Conservation (phyloP, 2,329 filamentous ascomycete species). For the Neodidymelliopsis sp. region DNA sequence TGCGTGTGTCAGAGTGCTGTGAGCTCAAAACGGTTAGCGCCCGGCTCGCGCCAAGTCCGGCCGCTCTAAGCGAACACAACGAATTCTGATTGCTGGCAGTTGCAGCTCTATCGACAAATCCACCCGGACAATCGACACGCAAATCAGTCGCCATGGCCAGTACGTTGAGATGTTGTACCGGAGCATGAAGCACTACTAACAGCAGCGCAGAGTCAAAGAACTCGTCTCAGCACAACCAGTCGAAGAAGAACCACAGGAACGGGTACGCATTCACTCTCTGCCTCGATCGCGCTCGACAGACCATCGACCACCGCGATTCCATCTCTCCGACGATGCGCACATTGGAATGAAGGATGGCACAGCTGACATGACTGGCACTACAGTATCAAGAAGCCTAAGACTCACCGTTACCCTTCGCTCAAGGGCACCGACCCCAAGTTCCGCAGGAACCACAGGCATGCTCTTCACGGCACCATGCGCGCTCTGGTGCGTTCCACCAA, state of each 20-base stretch:
- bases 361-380: conserved; percentile 29
- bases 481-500: conserved; percentile 77
- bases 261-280: conserved; percentile 70
- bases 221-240: conserved; percentile 99
- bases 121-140: conserved; percentile 42
- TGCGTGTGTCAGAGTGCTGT: neutral
- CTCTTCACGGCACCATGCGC: conserved; percentile 98
- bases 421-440: conserved; percentile 99
- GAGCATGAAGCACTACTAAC: conserved; percentile 20
- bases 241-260: conserved; percentile 98
- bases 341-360: conserved; percentile 11
- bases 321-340: neutral
- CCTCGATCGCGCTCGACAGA: conserved; percentile 21
- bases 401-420: conserved; percentile 96
- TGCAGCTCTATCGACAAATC: conserved; percentile 36
- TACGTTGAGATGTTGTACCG: conserved; percentile 56
- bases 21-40: neutral
- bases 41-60: neutral
- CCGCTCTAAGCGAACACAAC: conserved; percentile 4
- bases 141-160: conserved; percentile 71
- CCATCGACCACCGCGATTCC: conserved; percentile 1
- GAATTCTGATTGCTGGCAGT: conserved; percentile 15
- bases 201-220: conserved; percentile 90
- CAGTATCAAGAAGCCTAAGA: conserved; percentile 99
- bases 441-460: conserved; percentile 99